These are phyloP conservation scores for Spathaspora sp. DNA, from an alignment of 1,139 yeast species.

Conservation along the genomic window DNA sequence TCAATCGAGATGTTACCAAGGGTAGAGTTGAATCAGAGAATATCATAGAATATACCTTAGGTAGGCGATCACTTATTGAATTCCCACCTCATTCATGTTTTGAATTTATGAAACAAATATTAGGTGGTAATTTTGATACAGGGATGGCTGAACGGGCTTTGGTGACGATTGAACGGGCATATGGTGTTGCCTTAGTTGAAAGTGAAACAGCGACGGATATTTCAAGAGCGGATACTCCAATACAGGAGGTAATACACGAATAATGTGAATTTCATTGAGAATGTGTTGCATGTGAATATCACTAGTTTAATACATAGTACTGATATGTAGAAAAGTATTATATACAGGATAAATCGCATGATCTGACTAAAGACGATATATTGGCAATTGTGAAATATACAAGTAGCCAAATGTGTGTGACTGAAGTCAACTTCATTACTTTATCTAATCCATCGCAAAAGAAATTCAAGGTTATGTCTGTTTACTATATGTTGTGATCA, in stretches of 20 bases:
- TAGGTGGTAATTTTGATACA: conserved; percentile 26
- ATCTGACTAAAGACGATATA: too few relatives aligned
- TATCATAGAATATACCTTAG: conserved; percentile 28
- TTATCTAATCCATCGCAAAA: too few relatives aligned
- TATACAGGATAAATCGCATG: too few relatives aligned
- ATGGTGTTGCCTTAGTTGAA: conserved; percentile 16
- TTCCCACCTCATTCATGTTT: conserved; percentile 32
- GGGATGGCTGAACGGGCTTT: conserved; percentile 21
- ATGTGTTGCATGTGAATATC: too few relatives aligned
- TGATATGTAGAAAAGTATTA: too few relatives aligned
- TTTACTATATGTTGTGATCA: too few relatives aligned
- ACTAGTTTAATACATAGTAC: too few relatives aligned
- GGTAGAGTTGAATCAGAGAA: conserved; percentile 17
- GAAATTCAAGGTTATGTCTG: too few relatives aligned
- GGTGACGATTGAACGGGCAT: conserved; percentile 29
- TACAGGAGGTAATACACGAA: neutral
- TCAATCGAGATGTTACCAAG: conserved; percentile 19
- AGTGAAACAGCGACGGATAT: neutral
- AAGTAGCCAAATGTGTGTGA: too few relatives aligned
- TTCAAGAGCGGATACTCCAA: conserved; percentile 3
- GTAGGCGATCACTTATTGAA: conserved; percentile 35
- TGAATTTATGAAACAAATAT: conserved; percentile 26
- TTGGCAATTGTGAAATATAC: too few relatives aligned
- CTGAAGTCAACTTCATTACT: too few relatives aligned
- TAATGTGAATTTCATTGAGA: neutral